Evolutionary conservation across 2,329 filamentous ascomycete genomes (phyloP).

Genomic region (Colletotrichum endophyticum): DNA sequence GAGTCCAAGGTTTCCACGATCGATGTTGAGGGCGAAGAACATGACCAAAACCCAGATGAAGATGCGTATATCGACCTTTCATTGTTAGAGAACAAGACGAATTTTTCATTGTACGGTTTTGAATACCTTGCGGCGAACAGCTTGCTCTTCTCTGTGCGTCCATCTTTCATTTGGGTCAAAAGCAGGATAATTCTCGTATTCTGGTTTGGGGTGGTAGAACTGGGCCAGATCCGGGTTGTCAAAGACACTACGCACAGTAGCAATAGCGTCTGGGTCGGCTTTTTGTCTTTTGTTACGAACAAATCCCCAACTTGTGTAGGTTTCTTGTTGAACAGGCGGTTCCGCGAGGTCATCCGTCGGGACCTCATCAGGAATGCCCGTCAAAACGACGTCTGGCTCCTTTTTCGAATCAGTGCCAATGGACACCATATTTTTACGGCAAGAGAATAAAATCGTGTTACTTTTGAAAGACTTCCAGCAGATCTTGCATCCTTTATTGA

Average conservation of each 20-base stretch:
- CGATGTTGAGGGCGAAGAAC: conserved; percentile 68
- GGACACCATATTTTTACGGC: neutral
- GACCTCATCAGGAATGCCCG: neutral
- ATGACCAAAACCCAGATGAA: neutral
- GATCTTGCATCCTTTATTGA: neutral
- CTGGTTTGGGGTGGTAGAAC: neutral
- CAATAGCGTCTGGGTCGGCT: neutral
- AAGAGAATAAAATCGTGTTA: neutral
- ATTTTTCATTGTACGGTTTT: accelerated
- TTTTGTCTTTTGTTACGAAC: neutral
- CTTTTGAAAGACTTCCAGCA: neutral
- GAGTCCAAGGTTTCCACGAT: conserved; percentile 67
- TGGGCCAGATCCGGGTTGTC: neutral
- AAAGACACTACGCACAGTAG: neutral
- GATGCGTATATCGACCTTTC: neutral
- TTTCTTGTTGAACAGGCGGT: neutral
- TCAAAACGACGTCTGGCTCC: neutral
- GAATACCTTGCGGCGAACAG: neutral
- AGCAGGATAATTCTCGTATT: neutral
- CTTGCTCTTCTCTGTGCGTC: neutral
- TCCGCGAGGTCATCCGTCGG: neutral
- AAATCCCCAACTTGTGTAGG: neutral
- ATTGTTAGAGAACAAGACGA: neutral
- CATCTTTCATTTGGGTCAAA: neutral
- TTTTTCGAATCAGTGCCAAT: neutral